Conservation (phyloP, 441 rosid genomes). For the Populus hybrid region DNA sequence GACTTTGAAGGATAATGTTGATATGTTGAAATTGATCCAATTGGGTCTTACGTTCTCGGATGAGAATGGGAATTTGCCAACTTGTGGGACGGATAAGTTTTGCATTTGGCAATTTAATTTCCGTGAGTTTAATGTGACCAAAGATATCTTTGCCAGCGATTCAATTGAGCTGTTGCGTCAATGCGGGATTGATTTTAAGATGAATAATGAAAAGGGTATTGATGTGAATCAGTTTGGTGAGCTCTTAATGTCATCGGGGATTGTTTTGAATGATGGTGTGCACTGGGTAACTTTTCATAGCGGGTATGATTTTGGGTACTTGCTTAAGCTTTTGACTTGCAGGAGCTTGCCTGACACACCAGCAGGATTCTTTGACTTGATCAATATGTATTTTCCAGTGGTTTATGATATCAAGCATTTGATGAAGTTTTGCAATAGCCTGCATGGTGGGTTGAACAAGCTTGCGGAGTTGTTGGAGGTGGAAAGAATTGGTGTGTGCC, state of each 20-base stretch:
- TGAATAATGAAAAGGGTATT: constrained; percentile 52
- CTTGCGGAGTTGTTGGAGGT: constrained; percentile 55
- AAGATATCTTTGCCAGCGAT: constrained; percentile 58
- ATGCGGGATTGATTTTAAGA: constrained; percentile 64
- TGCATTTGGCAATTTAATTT: constrained; percentile 85
- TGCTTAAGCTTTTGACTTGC: constrained; percentile 65
- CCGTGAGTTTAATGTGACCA: constrained; percentile 50
- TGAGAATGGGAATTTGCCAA: constrained; percentile 66
- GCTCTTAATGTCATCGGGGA: constrained; percentile 62
- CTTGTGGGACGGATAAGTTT: constrained; percentile 53
- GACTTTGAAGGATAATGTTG: constrained; percentile 60
- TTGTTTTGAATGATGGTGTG: constrained; percentile 55
- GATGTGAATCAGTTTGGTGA: constrained; percentile 53
- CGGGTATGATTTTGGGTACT: constrained; percentile 74
- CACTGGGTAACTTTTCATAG: constrained; percentile 88
- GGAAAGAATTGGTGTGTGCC: constrained; percentile 58
- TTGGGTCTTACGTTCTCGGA: constrained; percentile 75
- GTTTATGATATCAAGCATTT: constrained; percentile 71
- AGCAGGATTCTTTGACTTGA: constrained; percentile 47
- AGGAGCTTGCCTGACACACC: constrained; percentile 54
- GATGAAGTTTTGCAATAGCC: constrained; percentile 56
- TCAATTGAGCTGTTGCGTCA: constrained; percentile 51
- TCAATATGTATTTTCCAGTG: constrained; percentile 53
- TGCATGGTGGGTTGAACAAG: constrained; percentile 68
- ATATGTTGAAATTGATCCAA: constrained; percentile 71